Evolutionary conservation across 768 basidiomycete genomes (phyloP).

Genomic region (Suillus sp.): DNA sequence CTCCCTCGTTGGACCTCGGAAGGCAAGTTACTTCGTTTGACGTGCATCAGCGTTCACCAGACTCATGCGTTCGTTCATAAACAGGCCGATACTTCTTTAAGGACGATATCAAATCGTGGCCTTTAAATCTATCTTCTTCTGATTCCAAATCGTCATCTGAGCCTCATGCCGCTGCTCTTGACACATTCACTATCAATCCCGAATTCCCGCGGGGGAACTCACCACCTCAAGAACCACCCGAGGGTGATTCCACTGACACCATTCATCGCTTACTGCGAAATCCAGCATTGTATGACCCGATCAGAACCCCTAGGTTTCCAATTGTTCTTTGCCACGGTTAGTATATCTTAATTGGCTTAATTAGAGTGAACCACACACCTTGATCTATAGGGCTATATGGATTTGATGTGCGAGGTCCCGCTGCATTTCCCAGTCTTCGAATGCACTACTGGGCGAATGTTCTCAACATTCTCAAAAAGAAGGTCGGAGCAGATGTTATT

Average conservation of each 20-base stretch:
- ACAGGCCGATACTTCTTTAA: conserved; percentile 1
- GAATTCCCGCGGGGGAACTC: not conserved
- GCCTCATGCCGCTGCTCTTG: not conserved
- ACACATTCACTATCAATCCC: not conserved
- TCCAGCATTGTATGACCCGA: conserved; percentile 76
- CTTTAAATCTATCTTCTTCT: not conserved
- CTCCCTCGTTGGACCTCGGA: not conserved
- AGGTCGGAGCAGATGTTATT: conserved; percentile 90
- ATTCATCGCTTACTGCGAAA: conserved; percentile 75
- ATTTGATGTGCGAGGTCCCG: conserved; percentile 88
- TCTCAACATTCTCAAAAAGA: conserved; percentile 74
- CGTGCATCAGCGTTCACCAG: not conserved
- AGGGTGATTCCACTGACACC: conserved; percentile 38
- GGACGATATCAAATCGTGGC: not conserved
- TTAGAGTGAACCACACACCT: conserved; percentile 1
- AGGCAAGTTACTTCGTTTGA: not conserved
- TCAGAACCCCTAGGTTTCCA: conserved; percentile 81
- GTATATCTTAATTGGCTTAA: conserved; percentile 24
- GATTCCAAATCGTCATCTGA: not conserved
- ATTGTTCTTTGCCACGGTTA: conserved; percentile 96
- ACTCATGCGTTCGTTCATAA: not conserved
- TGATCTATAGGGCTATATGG: conserved; percentile 78
- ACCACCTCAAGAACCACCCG: conserved; percentile 17
- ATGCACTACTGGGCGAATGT: conserved; percentile 96
- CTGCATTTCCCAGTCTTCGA: conserved; percentile 77